Conservation (phyloP, 768 basidiomycete genomes). For the Rhodotorula sphaerocarpa region DNA sequence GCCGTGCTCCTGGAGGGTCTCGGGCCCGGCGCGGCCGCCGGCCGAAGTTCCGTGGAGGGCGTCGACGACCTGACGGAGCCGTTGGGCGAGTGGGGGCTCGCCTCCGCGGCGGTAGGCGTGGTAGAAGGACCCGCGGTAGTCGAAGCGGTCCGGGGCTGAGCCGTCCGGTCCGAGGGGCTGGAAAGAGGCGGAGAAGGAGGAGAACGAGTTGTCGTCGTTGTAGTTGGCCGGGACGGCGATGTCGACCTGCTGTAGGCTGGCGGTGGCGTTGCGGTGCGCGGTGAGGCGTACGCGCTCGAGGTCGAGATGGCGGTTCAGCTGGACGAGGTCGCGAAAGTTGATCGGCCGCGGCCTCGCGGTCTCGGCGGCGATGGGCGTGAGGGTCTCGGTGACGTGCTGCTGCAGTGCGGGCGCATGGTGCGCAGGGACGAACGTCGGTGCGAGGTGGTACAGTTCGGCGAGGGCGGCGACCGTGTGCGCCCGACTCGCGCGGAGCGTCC, state of each 20-base stretch:
- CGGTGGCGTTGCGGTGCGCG: neutral
- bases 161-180: neutral
- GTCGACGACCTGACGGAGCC: constrained; percentile 14
- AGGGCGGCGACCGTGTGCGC: constrained; percentile 1
- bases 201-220: too few species aligned
- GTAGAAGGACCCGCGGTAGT: constrained; percentile 15
- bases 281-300: constrained; percentile 12
- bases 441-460: constrained; percentile 27
- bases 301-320: constrained; percentile 5
- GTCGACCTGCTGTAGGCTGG: constrained; percentile 5
- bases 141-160: neutral
- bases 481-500: neutral
- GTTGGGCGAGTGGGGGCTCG: constrained; percentile 14
- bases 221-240: neutral
- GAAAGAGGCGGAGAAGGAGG: too few species aligned
- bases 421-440: constrained; percentile 26
- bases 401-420: neutral
- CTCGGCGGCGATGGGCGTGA: neutral
- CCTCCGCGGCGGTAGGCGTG: neutral
- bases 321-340: constrained; percentile 9
- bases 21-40: constrained; percentile 18
- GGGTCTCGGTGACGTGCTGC: neutral
- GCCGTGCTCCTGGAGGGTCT: constrained; percentile 6
- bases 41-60: constrained; percentile 21
- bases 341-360: constrained; percentile 5